A percentile compares a stretch with the other conserved stretches of the same genome.
Conservation (phyloP, 768 basidiomycete species). For the Trametes villosa region DNA sequence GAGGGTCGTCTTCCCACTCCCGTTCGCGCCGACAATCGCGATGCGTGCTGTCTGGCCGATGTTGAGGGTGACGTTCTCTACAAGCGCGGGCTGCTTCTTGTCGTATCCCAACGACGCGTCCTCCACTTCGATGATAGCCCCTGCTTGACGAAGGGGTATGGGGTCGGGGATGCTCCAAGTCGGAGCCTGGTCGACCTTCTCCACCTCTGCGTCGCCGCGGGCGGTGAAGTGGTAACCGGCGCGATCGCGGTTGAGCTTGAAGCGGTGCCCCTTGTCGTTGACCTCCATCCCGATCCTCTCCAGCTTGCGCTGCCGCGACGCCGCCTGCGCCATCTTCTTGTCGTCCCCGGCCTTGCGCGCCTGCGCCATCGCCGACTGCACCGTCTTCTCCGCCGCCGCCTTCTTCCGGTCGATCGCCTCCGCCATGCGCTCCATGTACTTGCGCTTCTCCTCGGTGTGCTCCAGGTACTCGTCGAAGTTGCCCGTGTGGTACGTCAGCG, state of each 20-base stretch:
- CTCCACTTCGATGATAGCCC: conserved; percentile 28
- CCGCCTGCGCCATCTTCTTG: conserved; percentile 25
- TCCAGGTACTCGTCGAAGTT: conserved; percentile 28
- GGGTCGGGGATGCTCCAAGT: conserved; percentile 26
- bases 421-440: conserved; percentile 23
- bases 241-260: conserved; percentile 31
- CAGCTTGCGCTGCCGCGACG: conserved; percentile 14
- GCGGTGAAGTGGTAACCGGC: conserved; percentile 14
- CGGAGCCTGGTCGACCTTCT: conserved; percentile 24
- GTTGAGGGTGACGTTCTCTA: conserved; percentile 24
- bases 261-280: conserved; percentile 28
- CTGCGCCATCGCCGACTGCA: conserved; percentile 24
- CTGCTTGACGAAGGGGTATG: conserved; percentile 23
- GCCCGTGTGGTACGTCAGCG: conserved; percentile 26
- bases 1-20: conserved; percentile 29
- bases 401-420: conserved; percentile 25
- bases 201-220: conserved; percentile 22
- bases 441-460: conserved; percentile 26
- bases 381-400: conserved; percentile 26
- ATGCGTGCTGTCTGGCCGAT: conserved; percentile 24
- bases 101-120: conserved; percentile 21
- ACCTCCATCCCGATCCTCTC: conserved; percentile 30
- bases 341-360: conserved; percentile 28
- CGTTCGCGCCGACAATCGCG: conserved; percentile 29
- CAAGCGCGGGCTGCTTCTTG: conserved; percentile 12